A percentile compares a stretch with the other conserved stretches of the same genome.
Evolutionary conservation across 257 asterid genomes (phyloP).

Genomic region (Anisodus acutangulus): DNA sequence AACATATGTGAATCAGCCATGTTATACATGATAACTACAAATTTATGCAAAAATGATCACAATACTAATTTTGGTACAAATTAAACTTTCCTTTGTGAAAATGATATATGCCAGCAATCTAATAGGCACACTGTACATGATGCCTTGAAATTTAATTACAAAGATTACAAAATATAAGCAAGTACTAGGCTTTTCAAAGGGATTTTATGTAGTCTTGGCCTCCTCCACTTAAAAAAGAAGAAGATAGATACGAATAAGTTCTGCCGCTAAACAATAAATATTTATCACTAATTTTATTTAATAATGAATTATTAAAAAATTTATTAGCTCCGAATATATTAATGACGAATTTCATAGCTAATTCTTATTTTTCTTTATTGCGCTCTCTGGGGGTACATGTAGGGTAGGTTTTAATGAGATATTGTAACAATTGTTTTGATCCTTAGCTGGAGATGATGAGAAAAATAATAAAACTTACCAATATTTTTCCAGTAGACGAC

Average conservation of each 20-base stretch:
- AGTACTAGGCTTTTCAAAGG: too few species aligned
- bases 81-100: too few species aligned
- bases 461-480: background rate
- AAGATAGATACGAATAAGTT: too few species aligned
- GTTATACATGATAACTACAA: too few species aligned
- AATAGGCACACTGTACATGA: background rate
- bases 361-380: background rate
- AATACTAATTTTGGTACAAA: background rate
- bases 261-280: too few species aligned
- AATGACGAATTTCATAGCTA: background rate
- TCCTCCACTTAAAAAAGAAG: too few species aligned
- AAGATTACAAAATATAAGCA: too few species aligned
- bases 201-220: too few species aligned
- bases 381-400: too few species aligned
- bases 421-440: background rate
- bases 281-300: too few species aligned
- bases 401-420: background rate
- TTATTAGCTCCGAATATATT: too few species aligned
- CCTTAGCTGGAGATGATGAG: background rate
- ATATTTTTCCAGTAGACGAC: background rate
- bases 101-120: background rate
- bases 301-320: too few species aligned
- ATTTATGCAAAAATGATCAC: background rate
- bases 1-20: background rate
- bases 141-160: background rate